Conservation (phyloP, 192 early-diverging fungal species). For the Podila epicladia region DNA sequence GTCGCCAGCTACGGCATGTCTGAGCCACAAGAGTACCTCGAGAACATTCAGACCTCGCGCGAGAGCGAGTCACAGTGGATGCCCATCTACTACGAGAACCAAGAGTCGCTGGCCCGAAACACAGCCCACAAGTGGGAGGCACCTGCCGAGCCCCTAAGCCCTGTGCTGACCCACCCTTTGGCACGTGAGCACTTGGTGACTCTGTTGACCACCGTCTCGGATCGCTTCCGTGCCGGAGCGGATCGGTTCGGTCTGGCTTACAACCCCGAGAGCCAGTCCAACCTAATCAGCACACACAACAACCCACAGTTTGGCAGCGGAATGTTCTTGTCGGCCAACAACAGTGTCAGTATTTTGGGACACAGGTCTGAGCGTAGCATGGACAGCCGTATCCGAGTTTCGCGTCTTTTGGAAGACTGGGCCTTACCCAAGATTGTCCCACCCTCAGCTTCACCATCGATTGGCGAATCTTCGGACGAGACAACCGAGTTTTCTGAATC, state of each 20-base stretch:
- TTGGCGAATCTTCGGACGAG: slow-evolving; percentile 11
- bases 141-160: slow-evolving; percentile 28
- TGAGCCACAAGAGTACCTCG: slow-evolving; percentile 37
- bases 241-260: slow-evolving; percentile 36
- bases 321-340: slow-evolving; percentile 31
- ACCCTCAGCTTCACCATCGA: slow-evolving; percentile 11
- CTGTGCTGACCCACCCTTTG: slow-evolving; percentile 41
- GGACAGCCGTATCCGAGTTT: slow-evolving; percentile 46
- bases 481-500: slow-evolving; percentile 8
- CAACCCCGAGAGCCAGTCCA: slow-evolving; percentile 24
- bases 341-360: background rate
- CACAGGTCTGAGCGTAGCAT: slow-evolving; percentile 45
- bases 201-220: slow-evolving; percentile 41
- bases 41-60: slow-evolving; percentile 41
- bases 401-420: slow-evolving; percentile 48
- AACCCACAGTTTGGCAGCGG: slow-evolving; percentile 31
- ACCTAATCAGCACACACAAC: slow-evolving; percentile 1
- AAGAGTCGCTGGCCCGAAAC: background rate
- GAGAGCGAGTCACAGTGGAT: slow-evolving; percentile 41
- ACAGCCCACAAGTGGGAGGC: slow-evolving; percentile 16
- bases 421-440: slow-evolving; percentile 43
- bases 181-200: slow-evolving; percentile 47
- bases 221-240: slow-evolving; percentile 49
- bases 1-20: slow-evolving; percentile 33
- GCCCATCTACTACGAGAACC: background rate